Evolutionary conservation across 331 rosid species (phyloP).

Genomic region (Quercus tomentella): DNA sequence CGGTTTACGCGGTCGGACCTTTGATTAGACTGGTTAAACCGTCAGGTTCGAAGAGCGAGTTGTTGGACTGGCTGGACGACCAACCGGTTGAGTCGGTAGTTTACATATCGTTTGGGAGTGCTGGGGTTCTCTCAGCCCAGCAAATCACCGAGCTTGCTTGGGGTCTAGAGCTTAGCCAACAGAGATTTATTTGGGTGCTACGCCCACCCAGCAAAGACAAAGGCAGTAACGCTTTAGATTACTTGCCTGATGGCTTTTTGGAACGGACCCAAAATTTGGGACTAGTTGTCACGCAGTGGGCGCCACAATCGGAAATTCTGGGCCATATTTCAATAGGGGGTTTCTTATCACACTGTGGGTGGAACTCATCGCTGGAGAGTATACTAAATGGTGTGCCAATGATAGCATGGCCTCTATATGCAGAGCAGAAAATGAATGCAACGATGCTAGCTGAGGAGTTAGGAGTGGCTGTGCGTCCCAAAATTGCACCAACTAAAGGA

Average conservation of each 20-base stretch:
- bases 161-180: conserved; percentile 29
- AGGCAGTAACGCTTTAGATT: neutral
- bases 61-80: conserved; percentile 31
- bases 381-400: conserved; percentile 23
- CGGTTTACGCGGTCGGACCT: conserved; percentile 41
- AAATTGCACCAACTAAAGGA: conserved; percentile 7
- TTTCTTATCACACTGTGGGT: conserved; percentile 29
- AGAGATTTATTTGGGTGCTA: conserved; percentile 36
- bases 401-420: conserved; percentile 35
- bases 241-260: conserved; percentile 27
- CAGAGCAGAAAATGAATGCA: conserved; percentile 38
- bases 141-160: conserved; percentile 31
- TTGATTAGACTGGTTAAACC: conserved; percentile 7
- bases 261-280: conserved; percentile 17
- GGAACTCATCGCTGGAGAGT: conserved; percentile 36
- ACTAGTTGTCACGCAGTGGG: conserved; percentile 23
- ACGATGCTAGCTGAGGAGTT: conserved; percentile 20
- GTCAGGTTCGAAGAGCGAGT: neutral
- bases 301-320: conserved; percentile 26
- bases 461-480: conserved; percentile 16
- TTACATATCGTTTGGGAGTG: conserved; percentile 35
- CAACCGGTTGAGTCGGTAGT: conserved; percentile 29
- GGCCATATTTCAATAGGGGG: conserved; percentile 25
- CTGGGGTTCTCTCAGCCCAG: conserved; percentile 27
- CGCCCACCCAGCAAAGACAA: conserved; percentile 16